These are phyloP conservation scores for Zancudomyces culisetae DNA, from an alignment of 371 early-diverging fungal species.

Conservation along the genomic window DNA sequence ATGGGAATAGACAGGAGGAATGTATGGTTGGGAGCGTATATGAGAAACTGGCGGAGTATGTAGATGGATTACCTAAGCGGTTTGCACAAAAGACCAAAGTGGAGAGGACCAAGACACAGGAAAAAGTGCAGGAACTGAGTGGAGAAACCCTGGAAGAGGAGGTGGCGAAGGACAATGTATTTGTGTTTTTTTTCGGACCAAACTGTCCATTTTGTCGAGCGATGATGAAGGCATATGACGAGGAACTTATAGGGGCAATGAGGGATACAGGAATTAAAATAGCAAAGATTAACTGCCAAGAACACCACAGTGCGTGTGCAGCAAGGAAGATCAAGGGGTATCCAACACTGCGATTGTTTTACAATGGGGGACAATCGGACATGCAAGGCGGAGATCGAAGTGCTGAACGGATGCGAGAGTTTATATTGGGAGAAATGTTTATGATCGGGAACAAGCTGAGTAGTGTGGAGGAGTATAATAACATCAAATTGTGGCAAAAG, in stretches of 20 bases:
- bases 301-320: conserved; percentile 29
- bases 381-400: conserved; percentile 19
- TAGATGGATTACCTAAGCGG: conserved; percentile 11
- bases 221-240: conserved; percentile 57
- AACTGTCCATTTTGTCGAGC: conserved; percentile 75
- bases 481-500: no score
- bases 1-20: conserved; percentile 35
- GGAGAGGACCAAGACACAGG: conserved; percentile 15
- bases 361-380: conserved; percentile 26
- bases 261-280: conserved; percentile 52
- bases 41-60: conserved; percentile 11
- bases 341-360: conserved; percentile 59
- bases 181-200: conserved; percentile 67
- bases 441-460: no score
- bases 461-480: no score
- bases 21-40: conserved; percentile 13
- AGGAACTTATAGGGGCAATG: conserved; percentile 38
- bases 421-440: no score
- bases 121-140: conserved; percentile 21
- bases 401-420: conserved; percentile 29
- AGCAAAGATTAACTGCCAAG: conserved; percentile 65
- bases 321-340: conserved; percentile 46
- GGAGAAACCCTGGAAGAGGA: conserved; percentile 19
- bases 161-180: conserved; percentile 26
- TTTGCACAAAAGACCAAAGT: conserved; percentile 1